Percentiles rank a stretch among this genome's conserved stretches.
These are phyloP conservation scores for Daucus carota DNA, from an alignment of 129 eudicot genomes.

Conservation along the genomic window DH1_v3.0 NC_030385.2:37170001-37170500, in stretches of 20 bases:
- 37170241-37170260: background rate
- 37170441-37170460: background rate
- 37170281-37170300: background rate
- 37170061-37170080: constrained; percentile 57
- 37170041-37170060: constrained; percentile 39
- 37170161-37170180: constrained; percentile 47
- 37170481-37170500: background rate
- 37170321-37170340: background rate
- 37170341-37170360: background rate
- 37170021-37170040: constrained; percentile 39
- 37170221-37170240: constrained; percentile 34
- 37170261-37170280: background rate
- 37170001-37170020: constrained; percentile 39
- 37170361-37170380: background rate
- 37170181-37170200: constrained; percentile 28
- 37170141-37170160: constrained; percentile 49
- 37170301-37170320: background rate
- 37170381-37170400: too few relatives aligned
- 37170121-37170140: constrained; percentile 50
- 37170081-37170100: constrained; percentile 45
- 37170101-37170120: constrained; percentile 60
- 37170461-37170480: background rate
- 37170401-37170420: background rate
- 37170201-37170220: constrained; percentile 19
- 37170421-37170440: background rate